Conservation (phyloP, 176 grass and related monocot species). For the Paspalum notatum region DNA sequence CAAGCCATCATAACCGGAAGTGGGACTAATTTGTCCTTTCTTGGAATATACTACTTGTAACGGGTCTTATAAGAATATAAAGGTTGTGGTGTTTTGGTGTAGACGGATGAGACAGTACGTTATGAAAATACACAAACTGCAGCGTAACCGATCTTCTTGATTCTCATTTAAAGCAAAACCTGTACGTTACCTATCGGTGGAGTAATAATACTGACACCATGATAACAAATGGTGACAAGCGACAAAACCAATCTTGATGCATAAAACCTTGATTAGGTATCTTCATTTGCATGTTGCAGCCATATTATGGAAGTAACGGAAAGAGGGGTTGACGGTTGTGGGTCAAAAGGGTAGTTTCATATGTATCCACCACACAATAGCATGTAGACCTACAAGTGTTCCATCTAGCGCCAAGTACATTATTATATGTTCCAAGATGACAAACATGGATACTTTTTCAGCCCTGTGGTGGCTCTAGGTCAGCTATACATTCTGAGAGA, state of each 20-base stretch:
- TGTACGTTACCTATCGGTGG: neutral
- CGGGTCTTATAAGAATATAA: neutral
- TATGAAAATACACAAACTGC: neutral
- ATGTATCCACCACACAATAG: neutral
- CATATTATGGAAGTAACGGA: neutral
- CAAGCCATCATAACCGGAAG: conserved; percentile 9
- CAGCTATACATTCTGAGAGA: neutral
- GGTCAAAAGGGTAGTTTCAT: neutral
- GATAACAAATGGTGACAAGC: neutral
- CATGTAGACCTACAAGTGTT: neutral
- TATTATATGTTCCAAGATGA: neutral
- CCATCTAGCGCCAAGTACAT: neutral
- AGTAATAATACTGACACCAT: neutral
- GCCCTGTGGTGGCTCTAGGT: neutral
- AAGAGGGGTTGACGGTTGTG: neutral
- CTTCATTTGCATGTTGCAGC: neutral
- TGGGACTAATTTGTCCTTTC: neutral
- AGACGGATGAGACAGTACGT: neutral
- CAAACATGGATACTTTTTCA: neutral
- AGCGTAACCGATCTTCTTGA: neutral
- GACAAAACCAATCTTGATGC: neutral
- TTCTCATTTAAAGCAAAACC: conserved; percentile 4
- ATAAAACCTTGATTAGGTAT: neutral
- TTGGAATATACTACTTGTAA: conserved; percentile 3
- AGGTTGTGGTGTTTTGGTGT: neutral